Evolutionary conservation across 176 grass and related monocot genomes (phyloP), one percentile per base, ranked within the genome.

Genomic region (Cenchrus fungigraminus): DNA sequence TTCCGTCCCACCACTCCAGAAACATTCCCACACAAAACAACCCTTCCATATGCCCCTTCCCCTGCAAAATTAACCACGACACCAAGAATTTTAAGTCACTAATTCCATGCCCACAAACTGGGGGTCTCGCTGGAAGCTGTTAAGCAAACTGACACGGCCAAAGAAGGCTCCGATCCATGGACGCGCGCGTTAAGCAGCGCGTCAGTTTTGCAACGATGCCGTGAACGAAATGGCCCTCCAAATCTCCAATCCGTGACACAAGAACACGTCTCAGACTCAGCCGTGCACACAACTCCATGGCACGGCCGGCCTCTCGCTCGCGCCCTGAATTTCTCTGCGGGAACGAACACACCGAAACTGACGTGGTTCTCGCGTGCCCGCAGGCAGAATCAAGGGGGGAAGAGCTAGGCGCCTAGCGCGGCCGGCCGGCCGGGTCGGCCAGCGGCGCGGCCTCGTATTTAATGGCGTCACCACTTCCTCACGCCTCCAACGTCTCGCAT

Each of bases 401-500:
- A 5, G 4, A 31, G 62, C 62, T 31, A 31, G 22, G 72, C 6
- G 0, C 14, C 67, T 0, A 5, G 52, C 73, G 15, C 5, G 59
- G n/a, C 2, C 29, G 79, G 31, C 25, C 52, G 12, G 59, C 5
- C 8, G 45, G 78, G 47, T 13, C 77, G 45, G 46, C 0, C 25
- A 9, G 22, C 22, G 58, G 89, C 92, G 90, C 95, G 94, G 92
- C 83, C 84, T 53, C 12, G 74, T 85, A 91, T 95, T 98, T 88
- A 95, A 98, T 98, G 84, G 84, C 86, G 66, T 87, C 92, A 90
- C 47, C 86, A 49, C 83, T 91, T 90, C 15, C 74, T 86, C 89
- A 90, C 82, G 78, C 59, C 80, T 85, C 79, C 90, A 89, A 91
- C 88, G 88, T 86, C 95, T 91, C 85, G 77, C 88, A 81, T 88